Evolutionary conservation across 1,284 basidiomycete species (phyloP).

Genomic region (Cutaneotrichosporon curvatum): DNA sequence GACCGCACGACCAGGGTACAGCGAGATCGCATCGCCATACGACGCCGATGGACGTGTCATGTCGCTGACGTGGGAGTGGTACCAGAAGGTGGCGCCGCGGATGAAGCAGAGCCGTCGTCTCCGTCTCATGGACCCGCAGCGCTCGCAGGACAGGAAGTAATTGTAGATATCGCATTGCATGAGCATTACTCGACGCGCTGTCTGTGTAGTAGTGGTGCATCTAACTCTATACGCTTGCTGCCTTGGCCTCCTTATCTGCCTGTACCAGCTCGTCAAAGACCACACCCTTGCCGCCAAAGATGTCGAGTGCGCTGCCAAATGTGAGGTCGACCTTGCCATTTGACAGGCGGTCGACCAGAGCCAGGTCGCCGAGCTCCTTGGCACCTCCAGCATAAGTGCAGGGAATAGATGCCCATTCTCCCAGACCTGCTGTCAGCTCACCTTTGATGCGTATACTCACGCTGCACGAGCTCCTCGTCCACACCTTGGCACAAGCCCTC

Average conservation of each 20-base stretch:
- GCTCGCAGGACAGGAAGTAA: constrained; percentile 26
- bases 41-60: constrained; percentile 86
- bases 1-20: constrained; percentile 83
- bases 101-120: constrained; percentile 59
- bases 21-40: constrained; percentile 87
- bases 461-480: constrained; percentile 77
- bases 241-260: constrained; percentile 34
- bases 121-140: constrained; percentile 61
- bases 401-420: constrained; percentile 83
- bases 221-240: not conserved
- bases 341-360: constrained; percentile 73
- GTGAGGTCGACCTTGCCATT: constrained; percentile 86
- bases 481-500: constrained; percentile 97
- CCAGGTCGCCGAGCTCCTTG: constrained; percentile 76
- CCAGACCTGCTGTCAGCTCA: constrained; percentile 57
- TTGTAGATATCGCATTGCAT: not conserved
- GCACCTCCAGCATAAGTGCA: constrained; percentile 98
- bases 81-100: constrained; percentile 56
- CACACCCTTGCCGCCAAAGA: constrained; percentile 71
- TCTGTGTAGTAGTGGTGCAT: too few species aligned
- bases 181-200: too few species aligned
- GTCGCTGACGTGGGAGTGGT: constrained; percentile 84
- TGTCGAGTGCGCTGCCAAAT: constrained; percentile 81
- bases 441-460: constrained; percentile 49
- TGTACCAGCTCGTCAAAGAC: constrained; percentile 62